Percentiles rank a stretch among this genome's conserved stretches.
Conservation (phyloP, 2,329 filamentous ascomycete genomes). For the Pezicula neosporulosa region DNA sequence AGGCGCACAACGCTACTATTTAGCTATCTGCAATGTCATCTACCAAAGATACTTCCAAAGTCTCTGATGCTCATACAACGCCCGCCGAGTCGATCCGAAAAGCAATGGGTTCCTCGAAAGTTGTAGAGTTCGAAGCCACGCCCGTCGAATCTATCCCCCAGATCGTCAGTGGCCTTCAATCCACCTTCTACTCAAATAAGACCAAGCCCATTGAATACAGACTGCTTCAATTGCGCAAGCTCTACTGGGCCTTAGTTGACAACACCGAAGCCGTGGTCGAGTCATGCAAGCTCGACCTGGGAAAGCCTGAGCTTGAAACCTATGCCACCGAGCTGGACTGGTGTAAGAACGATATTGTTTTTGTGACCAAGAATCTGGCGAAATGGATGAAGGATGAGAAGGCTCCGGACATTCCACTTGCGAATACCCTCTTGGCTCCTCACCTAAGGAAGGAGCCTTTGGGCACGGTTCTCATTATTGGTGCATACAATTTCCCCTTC, state of each 20-base stretch:
- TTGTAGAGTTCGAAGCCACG: conserved; percentile 52
- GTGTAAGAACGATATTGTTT: conserved; percentile 77
- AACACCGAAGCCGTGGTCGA: conserved; percentile 68
- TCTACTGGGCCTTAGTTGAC: conserved; percentile 91
- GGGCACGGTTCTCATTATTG: conserved; percentile 80
- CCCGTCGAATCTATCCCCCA: conserved; percentile 62
- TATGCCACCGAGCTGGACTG: conserved; percentile 73
- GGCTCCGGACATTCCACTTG: conserved; percentile 64
- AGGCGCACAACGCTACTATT: too few species aligned
- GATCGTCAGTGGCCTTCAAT: conserved; percentile 57
- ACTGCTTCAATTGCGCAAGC: conserved; percentile 80
- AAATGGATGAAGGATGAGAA: conserved; percentile 82
- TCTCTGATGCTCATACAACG: too few species aligned
- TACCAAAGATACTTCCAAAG: too few species aligned
- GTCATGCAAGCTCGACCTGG: conserved; percentile 73
- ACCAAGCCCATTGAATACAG: conserved; percentile 83
- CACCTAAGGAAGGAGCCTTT: conserved; percentile 84
- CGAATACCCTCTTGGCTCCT: conserved; percentile 67
- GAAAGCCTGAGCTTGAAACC: conserved; percentile 74
- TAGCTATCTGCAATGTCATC: too few species aligned
- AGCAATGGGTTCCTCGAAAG: conserved; percentile 17
- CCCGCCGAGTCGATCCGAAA: not conserved
- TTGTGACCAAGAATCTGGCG: conserved; percentile 72
- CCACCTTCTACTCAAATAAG: conserved; percentile 73
- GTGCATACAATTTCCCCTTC: conserved; percentile 91